Conservation (phyloP, 306 rosid genomes). For the Parietaria judaica region DNA sequence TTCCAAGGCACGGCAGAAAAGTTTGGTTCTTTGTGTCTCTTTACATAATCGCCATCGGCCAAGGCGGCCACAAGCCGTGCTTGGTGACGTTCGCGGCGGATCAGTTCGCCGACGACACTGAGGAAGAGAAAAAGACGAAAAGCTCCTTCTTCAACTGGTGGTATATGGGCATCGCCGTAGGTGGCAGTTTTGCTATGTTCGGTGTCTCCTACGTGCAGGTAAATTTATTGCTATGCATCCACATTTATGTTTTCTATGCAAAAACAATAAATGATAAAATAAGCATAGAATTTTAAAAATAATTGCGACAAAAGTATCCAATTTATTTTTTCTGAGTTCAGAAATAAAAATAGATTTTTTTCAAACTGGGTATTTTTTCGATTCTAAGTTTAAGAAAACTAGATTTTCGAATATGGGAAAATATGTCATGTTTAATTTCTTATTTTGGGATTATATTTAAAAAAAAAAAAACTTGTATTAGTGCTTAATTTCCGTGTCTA, state of each 20-base stretch:
- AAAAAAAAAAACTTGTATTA: no score
- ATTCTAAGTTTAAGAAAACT: no score
- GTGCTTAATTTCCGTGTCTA: no score
- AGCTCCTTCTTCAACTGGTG: conserved; percentile 78
- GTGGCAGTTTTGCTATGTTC: conserved; percentile 38
- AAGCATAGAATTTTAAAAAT: neutral
- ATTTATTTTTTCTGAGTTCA: no score
- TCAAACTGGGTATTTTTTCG: no score
- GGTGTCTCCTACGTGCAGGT: conserved; percentile 54
- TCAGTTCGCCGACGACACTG: conserved; percentile 55
- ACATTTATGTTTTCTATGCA: no score
- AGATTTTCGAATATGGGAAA: no score
- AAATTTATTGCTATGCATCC: neutral
- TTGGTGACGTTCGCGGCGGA: conserved; percentile 86
- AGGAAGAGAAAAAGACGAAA: conserved; percentile 42
- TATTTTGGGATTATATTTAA: no score
- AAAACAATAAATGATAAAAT: neutral
- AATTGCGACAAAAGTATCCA: no score
- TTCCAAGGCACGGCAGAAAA: conserved; percentile 15
- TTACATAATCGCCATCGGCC: conserved; percentile 50
- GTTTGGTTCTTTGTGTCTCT: conserved; percentile 37
- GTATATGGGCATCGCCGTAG: conserved; percentile 20
- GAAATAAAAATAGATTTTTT: no score
- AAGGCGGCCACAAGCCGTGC: conserved; percentile 67
- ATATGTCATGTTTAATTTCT: no score